Base-by-base conservation (phyloP, 345 rosid genomes). In the Iberis pinnata region DNA sequence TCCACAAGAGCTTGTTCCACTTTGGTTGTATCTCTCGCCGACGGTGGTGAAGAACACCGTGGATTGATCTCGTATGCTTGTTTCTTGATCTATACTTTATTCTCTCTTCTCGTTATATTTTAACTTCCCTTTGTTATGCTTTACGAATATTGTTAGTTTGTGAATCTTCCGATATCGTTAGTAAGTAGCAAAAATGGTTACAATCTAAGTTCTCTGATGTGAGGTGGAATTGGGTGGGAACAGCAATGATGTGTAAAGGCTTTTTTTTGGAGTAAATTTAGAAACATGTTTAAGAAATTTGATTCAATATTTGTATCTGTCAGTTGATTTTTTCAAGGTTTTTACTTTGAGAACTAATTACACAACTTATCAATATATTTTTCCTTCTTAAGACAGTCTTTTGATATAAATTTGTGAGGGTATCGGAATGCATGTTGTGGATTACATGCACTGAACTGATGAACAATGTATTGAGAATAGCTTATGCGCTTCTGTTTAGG, bases 81-180 rank as follows among this genome's bases (percentile, higher is more conserved):
- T 73, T 84, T 90, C 80, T 76, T 90, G 77, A 87, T 87, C 63
- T 87, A 90, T 72, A 71, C 95, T 49, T 66, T 90, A 51, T 90
- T 90, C 70, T 87, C 98, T 5, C 81, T 90, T 80, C 92, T 87
- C 14, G 98, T 90, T 61, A 71, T 90, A 55, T 87, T 90, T 72
- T 87, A 71, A 73, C 42, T 41, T 14, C 12, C 12, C 2, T 8
- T 26, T 14, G 9, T 4, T 35, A 25, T 25, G 37, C 5, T 13
- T 24, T 38, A 26, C 4, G 47, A 24, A 18, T 43, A 39, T 56
- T 29, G 37, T 20, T 63, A 48, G 26, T 37, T 45, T 19, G 32
- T 56, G 26, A 0, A 51, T 26, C 67, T 20, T 18, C 53, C 8
- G 6, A 12, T 27, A 17, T 45, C 25, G 59, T 54, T 42, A 48